These are phyloP conservation scores for Cubamyces lactineus DNA, from an alignment of 768 basidiomycete species.

Conservation along the genomic window DNA sequence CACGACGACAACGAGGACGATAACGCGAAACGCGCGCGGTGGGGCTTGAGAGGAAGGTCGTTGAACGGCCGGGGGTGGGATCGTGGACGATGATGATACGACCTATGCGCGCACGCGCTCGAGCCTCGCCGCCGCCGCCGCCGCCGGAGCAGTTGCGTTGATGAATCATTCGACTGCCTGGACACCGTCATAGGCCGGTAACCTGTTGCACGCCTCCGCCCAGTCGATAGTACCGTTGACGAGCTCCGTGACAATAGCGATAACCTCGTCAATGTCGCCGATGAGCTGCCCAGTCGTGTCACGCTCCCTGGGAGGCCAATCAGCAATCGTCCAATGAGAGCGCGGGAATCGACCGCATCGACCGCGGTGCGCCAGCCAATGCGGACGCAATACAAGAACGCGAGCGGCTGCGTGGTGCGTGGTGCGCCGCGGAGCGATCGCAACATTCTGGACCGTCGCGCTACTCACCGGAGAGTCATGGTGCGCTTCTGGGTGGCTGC, in stretches of 20 bases:
- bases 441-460: neutral
- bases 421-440: neutral
- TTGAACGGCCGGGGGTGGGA: no score
- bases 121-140: neutral
- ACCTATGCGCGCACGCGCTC: neutral
- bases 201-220: constrained; percentile 68
- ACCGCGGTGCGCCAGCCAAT: constrained; percentile 7
- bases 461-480: constrained; percentile 85
- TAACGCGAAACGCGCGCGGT: no score
- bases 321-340: constrained; percentile 9
- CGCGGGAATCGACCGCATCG: constrained; percentile 2
- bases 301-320: constrained; percentile 65
- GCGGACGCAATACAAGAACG: neutral
- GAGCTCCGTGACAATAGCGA: constrained; percentile 76
- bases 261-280: constrained; percentile 87
- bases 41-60: no score
- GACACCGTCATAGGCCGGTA: constrained; percentile 85
- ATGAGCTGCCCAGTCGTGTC: constrained; percentile 95
- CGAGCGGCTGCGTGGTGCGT: neutral
- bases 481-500: constrained; percentile 89
- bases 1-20: no score
- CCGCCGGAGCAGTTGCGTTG: neutral
- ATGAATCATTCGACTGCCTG: constrained; percentile 62
- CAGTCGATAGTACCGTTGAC: constrained; percentile 77
- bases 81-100: neutral